phyloP scores from a whole-genome alignment of 805 yeast species.

The Soucietia sequanensis region DNA sequence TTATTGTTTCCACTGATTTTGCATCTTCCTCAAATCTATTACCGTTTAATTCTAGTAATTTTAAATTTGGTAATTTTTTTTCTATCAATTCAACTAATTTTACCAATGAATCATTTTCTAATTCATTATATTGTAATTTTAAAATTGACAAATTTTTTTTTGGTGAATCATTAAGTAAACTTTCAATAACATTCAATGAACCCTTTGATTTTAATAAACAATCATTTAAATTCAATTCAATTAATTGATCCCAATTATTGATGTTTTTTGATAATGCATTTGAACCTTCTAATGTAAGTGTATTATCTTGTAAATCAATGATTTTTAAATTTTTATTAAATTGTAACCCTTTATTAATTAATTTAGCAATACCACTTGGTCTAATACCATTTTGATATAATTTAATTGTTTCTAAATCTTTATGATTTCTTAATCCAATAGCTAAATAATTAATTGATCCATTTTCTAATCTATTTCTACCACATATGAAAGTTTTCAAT shows the following conservation, averaged over 20 bases:
- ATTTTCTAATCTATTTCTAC: constrained; percentile 94
- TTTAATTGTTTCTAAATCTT: constrained; percentile 66
- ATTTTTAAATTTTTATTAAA: constrained; percentile 58
- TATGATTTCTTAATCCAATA: constrained; percentile 79
- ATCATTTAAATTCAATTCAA: constrained; percentile 85
- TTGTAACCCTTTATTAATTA: constrained; percentile 70
- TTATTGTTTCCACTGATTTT: constrained; percentile 60
- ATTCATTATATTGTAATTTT: constrained; percentile 86
- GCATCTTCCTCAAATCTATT: constrained; percentile 90
- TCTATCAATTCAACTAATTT: constrained; percentile 54
- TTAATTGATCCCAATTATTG: constrained; percentile 60
- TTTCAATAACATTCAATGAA: constrained; percentile 52
- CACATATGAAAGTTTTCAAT: constrained; percentile 88
- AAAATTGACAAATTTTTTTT: constrained; percentile 52
- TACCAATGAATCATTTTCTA: constrained; percentile 63
- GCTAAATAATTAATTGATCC: constrained; percentile 88
- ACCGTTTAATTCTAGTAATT: constrained; percentile 83
- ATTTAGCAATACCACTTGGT: constrained; percentile 81
- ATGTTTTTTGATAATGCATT: constrained; percentile 45
- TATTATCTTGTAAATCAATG: constrained; percentile 92
- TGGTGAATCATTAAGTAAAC: constrained; percentile 35
- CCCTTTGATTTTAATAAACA: constrained; percentile 83
- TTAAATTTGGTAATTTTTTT: constrained; percentile 57
- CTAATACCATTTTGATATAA: constrained; percentile 97
- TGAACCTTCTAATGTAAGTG: constrained; percentile 77